Evolutionary conservation across 192 early-diverging fungal species (phyloP).

Genomic region (Dissophora ornata): DNA sequence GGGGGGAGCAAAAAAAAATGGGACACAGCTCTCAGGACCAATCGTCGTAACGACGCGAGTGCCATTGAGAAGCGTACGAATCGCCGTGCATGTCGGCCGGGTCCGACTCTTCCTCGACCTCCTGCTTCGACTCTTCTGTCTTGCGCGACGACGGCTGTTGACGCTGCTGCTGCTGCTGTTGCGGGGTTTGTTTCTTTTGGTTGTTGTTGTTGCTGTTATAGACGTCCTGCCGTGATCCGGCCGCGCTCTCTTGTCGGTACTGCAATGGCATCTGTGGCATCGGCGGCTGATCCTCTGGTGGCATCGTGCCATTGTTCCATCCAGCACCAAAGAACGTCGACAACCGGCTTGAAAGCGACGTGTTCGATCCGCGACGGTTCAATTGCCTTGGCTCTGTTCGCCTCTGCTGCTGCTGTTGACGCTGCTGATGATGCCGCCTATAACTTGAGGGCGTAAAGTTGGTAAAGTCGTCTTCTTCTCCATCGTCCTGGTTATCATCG

Average conservation of each 20-base stretch:
- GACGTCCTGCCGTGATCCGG: not conserved
- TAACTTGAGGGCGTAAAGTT: conserved; percentile 46
- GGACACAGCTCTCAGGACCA: conserved; percentile 10
- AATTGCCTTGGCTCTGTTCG: conserved; percentile 12
- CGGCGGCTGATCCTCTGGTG: conserved; percentile 10
- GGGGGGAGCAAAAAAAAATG: too few species aligned
- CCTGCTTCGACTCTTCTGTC: conserved; percentile 11
- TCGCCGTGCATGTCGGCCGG: conserved; percentile 18
- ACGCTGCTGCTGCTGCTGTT: conserved; percentile 2
- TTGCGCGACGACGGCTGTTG: not conserved
- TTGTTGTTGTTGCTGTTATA: not conserved
- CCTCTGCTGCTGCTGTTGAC: too few species aligned
- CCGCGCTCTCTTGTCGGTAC: conserved; percentile 14
- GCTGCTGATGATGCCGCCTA: conserved; percentile 46
- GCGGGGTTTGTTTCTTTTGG: not conserved
- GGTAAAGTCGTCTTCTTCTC: conserved; percentile 18
- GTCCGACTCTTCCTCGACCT: not conserved
- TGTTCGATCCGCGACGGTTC: conserved; percentile 22
- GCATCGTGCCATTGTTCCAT: conserved; percentile 31
- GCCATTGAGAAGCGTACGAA: conserved; percentile 38
- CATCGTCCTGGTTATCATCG: conserved; percentile 2
- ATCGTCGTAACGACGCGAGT: conserved; percentile 41
- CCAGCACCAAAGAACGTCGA: conserved; percentile 50
- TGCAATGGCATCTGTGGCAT: conserved; percentile 33
- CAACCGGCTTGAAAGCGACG: conserved; percentile 39